Evolutionary conservation across 352 stramenopile genomes (phyloP), one percentile per base, ranked within the genome.

Genomic region (Phytophthora lateralis): DNA sequence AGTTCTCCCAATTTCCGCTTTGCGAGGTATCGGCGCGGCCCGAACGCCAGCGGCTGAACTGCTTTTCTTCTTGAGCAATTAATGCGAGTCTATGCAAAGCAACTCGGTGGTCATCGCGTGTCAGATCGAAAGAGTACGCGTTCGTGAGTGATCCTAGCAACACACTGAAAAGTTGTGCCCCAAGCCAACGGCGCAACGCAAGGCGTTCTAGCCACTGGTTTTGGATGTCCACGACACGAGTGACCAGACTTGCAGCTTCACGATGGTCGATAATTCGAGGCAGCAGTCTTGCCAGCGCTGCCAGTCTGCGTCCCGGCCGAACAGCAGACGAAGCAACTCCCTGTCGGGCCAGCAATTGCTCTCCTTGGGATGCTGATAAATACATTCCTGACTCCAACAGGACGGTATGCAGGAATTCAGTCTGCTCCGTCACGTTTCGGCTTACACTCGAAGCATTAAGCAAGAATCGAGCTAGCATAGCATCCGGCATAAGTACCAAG

Each of bases 1-100:
- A 97, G 59, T 97, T 97, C 56, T 96, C 80, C 85, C 87, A 97
- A 55, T 96, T 89, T 8, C 87, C 87, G 15, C 91, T 84, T 63
- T 96, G 87, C 2, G 82, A 93, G 2, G 82, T 97, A 58, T 96
- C 85, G 15, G 53, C 43, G 3, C 77, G 61, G 12, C 75, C 73
- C 0, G 72, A 85, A 14, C 66, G 70, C 57, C 74, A 80, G 35
- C 76, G 82, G 64, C 77, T 88, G 24, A 89, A 90, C 21, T 72
- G 60, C 43, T 90, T 90, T 35, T 97, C 85, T 12, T 78, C 68
- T 44, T 95, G 76, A 11, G 87, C 87, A 6, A 94, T 51, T 47
- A 84, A 71, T 2, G 82, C 82, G 9, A 97, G 62, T 29, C 87
- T 73, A 29, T 73, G 75, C 0, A 92, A 66, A 11, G 77, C 80